These are phyloP conservation scores for Parmales sp. DNA, from an alignment of 108 stramenopile genomes.

Conservation along the genomic window DNA sequence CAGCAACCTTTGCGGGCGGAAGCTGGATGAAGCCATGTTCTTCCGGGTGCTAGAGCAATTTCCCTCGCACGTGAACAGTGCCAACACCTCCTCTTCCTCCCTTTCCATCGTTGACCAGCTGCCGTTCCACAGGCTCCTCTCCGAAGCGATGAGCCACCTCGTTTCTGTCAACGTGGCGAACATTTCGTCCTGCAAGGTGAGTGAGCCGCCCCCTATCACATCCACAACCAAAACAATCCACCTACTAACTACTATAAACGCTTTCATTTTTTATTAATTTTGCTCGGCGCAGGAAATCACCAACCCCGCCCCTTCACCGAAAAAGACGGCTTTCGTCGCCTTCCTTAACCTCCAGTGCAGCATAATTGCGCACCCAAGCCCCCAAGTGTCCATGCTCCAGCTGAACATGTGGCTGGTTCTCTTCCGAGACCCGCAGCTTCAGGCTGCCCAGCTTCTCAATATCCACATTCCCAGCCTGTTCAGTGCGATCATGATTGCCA, in stretches of 20 bases:
- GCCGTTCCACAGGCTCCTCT: background rate
- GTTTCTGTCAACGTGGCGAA: background rate
- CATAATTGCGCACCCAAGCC: slow-evolving; percentile 65
- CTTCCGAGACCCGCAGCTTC: slow-evolving; percentile 58
- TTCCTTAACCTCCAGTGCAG: slow-evolving; percentile 50
- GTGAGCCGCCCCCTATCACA: no score
- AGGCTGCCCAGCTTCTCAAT: background rate
- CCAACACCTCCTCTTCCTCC: background rate
- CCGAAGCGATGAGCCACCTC: background rate
- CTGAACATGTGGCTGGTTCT: slow-evolving; percentile 59
- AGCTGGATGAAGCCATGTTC: background rate
- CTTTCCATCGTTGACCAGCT: background rate
- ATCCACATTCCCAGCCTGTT: background rate
- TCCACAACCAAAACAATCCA: no score
- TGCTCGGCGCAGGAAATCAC: no score
- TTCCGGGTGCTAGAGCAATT: background rate
- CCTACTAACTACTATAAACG: no score
- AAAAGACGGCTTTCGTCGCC: background rate
- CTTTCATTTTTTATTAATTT: no score
- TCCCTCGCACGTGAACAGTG: background rate
- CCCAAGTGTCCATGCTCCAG: slow-evolving; percentile 56
- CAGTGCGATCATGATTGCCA: background rate
- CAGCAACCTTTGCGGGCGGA: background rate
- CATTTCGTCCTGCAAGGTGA: no score
- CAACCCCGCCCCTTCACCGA: no score